Evolutionary conservation across 2,329 filamentous ascomycete species (phyloP).

Genomic region (Claviceps citrina): DNA sequence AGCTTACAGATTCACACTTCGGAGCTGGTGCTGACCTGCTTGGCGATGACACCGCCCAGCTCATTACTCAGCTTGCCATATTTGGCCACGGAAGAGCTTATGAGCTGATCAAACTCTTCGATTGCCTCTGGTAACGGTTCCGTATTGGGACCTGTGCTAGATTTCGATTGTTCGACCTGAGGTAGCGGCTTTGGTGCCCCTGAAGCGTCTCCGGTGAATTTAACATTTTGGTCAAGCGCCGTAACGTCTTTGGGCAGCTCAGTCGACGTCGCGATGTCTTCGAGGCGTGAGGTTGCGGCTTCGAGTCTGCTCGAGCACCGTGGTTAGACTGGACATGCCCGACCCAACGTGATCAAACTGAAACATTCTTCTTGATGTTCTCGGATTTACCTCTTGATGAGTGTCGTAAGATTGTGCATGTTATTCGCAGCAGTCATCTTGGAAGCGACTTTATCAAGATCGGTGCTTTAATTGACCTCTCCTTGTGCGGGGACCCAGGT

Average conservation of each 20-base stretch:
- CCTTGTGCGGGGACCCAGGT: background rate
- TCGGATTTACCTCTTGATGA: slow-evolving; percentile 76
- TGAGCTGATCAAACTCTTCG: slow-evolving; percentile 72
- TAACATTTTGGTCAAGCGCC: slow-evolving; percentile 25
- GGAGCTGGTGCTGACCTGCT: slow-evolving; percentile 46
- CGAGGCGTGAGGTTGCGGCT: slow-evolving; percentile 86
- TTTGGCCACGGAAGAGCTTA: slow-evolving; percentile 56
- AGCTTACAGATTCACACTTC: slow-evolving; percentile 52
- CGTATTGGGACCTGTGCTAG: slow-evolving; percentile 17
- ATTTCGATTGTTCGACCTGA: slow-evolving; percentile 17
- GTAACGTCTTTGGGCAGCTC: slow-evolving; percentile 40
- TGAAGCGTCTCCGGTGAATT: slow-evolving; percentile 18
- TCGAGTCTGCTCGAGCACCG: slow-evolving; percentile 52
- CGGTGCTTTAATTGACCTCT: background rate
- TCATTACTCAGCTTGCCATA: slow-evolving; percentile 67
- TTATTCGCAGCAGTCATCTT: slow-evolving; percentile 60
- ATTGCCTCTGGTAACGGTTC: slow-evolving; percentile 58
- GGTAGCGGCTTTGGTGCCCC: slow-evolving; percentile 24
- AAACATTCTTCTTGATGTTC: background rate
- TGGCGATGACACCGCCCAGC: slow-evolving; percentile 60
- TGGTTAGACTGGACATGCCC: background rate
- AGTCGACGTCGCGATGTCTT: slow-evolving; percentile 79
- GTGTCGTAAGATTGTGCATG: slow-evolving; percentile 92
- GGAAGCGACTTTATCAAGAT: background rate
- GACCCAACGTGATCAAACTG: background rate